phyloP scores from a whole-genome alignment of 768 basidiomycete species.

The Lentinula aciculospora region DNA sequence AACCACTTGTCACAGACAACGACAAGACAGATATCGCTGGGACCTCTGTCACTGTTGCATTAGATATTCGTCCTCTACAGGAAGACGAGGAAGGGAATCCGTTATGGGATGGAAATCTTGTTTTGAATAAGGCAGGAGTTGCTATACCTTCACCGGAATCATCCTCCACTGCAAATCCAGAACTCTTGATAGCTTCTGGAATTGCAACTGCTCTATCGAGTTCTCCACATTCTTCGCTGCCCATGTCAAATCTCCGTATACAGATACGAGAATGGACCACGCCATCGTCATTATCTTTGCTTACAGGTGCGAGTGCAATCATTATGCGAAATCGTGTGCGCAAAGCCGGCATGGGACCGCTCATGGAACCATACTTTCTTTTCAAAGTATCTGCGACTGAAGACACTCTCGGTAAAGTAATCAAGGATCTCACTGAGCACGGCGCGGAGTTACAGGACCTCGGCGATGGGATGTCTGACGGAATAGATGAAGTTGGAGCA shows the following conservation, averaged over 20 bases:
- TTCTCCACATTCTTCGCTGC: constrained; percentile 73
- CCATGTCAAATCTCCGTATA: constrained; percentile 59
- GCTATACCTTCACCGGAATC: constrained; percentile 49
- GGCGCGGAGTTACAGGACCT: constrained; percentile 77
- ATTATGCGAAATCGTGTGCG: constrained; percentile 59
- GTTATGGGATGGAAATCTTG: constrained; percentile 73
- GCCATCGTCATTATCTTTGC: constrained; percentile 42
- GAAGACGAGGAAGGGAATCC: constrained; percentile 58
- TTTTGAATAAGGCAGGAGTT: constrained; percentile 48
- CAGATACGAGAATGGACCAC: constrained; percentile 40
- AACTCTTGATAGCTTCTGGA: constrained; percentile 58
- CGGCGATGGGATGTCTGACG: constrained; percentile 27
- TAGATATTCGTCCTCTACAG: constrained; percentile 50
- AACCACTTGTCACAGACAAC: constrained; percentile 27
- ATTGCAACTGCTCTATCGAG: constrained; percentile 67
- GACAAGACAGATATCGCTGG: constrained; percentile 67
- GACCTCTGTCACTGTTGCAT: constrained; percentile 45
- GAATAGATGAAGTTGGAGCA: constrained; percentile 32
- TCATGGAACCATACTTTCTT: constrained; percentile 75
- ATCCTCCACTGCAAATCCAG: constrained; percentile 35
- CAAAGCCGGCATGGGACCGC: constrained; percentile 60
- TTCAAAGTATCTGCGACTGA: constrained; percentile 66
- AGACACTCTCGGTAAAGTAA: constrained; percentile 66
- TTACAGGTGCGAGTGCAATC: constrained; percentile 59
- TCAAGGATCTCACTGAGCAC: constrained; percentile 81